Evolutionary conservation across 2,329 filamentous ascomycete species (phyloP), one percentile per base, ranked within the genome.

Genomic region (Xylariales sp.): DNA sequence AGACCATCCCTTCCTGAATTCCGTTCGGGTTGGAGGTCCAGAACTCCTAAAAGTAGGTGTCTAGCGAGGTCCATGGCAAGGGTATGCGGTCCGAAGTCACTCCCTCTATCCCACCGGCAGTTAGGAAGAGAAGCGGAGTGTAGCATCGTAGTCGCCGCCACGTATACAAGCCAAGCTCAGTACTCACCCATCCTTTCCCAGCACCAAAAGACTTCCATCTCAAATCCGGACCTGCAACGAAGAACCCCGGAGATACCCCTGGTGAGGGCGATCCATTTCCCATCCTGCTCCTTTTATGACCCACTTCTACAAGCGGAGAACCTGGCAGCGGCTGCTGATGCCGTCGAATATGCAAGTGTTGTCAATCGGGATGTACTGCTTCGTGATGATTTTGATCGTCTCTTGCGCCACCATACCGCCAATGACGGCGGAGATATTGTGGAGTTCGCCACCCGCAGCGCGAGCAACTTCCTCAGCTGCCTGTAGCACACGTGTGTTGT

Each of bases 391-490:
- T 60, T 98, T 98, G 66, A 98, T 94, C 45, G 91, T 79, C 66
- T 98, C 93, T 63, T 98, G 94, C n/a, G 91, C 88, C 33, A 94
- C 85, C 69, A 98, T 85, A 4, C 93, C 94, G 20, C 93, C 94
- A 1, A 83, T 85, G 40, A 95, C 66, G 18, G 90, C 83, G 21
- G 90, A 85, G 40, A 94, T 86, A 57, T 96, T 97, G 67, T 98
- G 93, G 42, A 98, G 67, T 60, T 98, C 94, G 38, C 81, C 86
- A 19, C 88, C 87, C 33, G 79, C 81, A 24, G 88, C 85, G 42
- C 94, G 80, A 23, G 83, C 78, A 29, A 88, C 71, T 60, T 90
- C 85, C 42, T 79, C 67, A 1, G 79, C 73, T 12, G 75, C 70
- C 49, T 79, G 65, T 17, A 56, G 42, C 18, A 83, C 63, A 15